phyloP scores from a whole-genome alignment of 805 yeast species.

The Teunomyces barrocoloradensis region DNA sequence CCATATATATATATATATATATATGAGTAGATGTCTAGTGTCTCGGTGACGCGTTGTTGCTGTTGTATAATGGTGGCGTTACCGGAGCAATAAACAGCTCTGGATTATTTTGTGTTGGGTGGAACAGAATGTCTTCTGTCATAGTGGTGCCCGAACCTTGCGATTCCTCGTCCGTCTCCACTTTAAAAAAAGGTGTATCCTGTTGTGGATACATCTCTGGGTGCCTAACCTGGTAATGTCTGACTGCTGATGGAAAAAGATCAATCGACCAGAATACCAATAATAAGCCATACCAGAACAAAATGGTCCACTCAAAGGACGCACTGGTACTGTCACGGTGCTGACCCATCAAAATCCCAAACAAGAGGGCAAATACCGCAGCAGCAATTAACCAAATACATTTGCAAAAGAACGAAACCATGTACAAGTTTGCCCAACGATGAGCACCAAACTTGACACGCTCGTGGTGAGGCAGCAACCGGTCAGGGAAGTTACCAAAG shows the following conservation, averaged over 20 bases:
- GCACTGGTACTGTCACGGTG: slow-evolving; percentile 51
- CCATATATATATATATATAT: no score
- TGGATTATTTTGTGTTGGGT: not conserved
- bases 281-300: slow-evolving; percentile 80
- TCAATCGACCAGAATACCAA: slow-evolving; percentile 66
- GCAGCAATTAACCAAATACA: slow-evolving; percentile 65
- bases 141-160: not conserved
- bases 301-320: slow-evolving; percentile 78
- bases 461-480: slow-evolving; percentile 39
- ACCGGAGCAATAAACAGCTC: not conserved
- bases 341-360: slow-evolving; percentile 45
- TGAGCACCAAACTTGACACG: slow-evolving; percentile 37
- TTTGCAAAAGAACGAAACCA: slow-evolving; percentile 53
- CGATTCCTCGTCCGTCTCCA: not conserved
- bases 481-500: slow-evolving; percentile 36
- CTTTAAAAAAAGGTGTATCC: not conserved
- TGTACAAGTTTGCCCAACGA: slow-evolving; percentile 39
- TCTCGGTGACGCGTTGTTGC: no score
- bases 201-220: not conserved
- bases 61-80: not conserved
- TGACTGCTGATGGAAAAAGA: slow-evolving; percentile 48
- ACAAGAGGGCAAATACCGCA: slow-evolving; percentile 63
- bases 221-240: slow-evolving; percentile 1
- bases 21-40: no score
- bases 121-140: not conserved